These are phyloP conservation scores for Hsuehochloa calcarea DNA, from an alignment of 176 grass and related monocot species.

Conservation along the genomic window DNA sequence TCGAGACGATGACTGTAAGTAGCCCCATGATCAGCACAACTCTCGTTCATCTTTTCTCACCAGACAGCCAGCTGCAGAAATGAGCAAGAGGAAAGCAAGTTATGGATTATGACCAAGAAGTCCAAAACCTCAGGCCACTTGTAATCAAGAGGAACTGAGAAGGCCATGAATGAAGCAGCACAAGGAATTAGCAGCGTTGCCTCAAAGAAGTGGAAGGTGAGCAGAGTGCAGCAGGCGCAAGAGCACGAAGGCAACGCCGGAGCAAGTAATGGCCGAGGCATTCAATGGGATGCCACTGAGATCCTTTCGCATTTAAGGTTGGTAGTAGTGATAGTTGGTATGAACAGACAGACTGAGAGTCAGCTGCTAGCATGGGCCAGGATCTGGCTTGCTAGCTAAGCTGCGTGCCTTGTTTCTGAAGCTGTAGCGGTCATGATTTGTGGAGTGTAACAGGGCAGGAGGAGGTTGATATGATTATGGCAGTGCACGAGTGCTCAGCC, in stretches of 20 bases:
- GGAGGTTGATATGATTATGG: slow-evolving; percentile 13
- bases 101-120: not conserved
- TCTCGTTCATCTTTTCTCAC: not conserved
- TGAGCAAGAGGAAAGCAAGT: not conserved
- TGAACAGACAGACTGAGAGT: not conserved
- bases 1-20: not conserved
- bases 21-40: not conserved
- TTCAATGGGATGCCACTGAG: not conserved
- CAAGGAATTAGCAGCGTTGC: not conserved
- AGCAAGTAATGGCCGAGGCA: not conserved
- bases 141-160: not conserved
- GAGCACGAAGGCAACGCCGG: not conserved
- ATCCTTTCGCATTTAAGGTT: slow-evolving; percentile 9
- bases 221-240: not conserved
- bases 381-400: not conserved
- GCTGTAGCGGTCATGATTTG: slow-evolving; percentile 2
- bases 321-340: not conserved
- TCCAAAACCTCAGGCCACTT: not conserved
- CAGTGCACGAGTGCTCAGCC: slow-evolving; percentile 14
- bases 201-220: not conserved
- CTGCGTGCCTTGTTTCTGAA: slow-evolving; percentile 8
- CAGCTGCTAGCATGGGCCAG: not conserved
- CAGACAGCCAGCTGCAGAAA: not conserved
- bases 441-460: slow-evolving; percentile 10
- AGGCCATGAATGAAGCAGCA: not conserved